Base-by-base conservation (phyloP, 1,284 basidiomycete genomes). In the Ceratobasidium sp. region DNA sequence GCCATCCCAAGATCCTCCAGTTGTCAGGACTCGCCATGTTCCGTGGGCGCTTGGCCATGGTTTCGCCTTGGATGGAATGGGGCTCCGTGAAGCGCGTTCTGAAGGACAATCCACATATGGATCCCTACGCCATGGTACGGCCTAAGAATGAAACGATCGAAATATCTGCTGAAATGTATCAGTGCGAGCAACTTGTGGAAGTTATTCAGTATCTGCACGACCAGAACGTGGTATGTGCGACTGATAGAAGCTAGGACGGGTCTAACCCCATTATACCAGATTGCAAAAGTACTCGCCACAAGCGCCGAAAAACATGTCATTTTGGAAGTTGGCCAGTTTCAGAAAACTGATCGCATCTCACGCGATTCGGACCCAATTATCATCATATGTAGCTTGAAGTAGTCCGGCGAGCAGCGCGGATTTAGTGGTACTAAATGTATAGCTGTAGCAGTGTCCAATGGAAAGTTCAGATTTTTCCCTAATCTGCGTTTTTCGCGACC, bases 61-160 rank as follows among this genome's bases (percentile, higher is more conserved):
- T 64, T 1, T 64, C 46, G 9, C 61, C 46, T 23, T 64, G 61
- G 61, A 64, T 64, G 45, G 46, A 50, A 2, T 6, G 28, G 1
- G 61, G 61, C 18, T n/a, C 12, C 46, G 26, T 64, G 3, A 26
- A 52, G 9, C 1, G 21, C 3, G 12, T 28, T 28, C 18, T 50
- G 26, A 34, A 21, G 12, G 23, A 5, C 14, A 34, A 50, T n/a
- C 60, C 41, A 3, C 2, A 28, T 5, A 18, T 64, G 43, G 61
- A 64, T 21, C 45, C 43, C 3, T 64, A 50, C 16, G 10, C 30
- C 5, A 28, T 64, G 43, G 61, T 64, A 36, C 4, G 43, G 6
- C 9, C 14, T 10, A 45, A 45, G 9, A n/a, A 46, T 48, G 2
- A 1, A 0, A 4, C 18, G 9, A 16, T n/a, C 30, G 8, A 18